A percentile compares a stretch with the other conserved stretches of the same genome.
These are phyloP conservation scores for Cryptosporidium canis DNA, from an alignment of 169 alveolate genomes.

Conservation along the genomic window DNA sequence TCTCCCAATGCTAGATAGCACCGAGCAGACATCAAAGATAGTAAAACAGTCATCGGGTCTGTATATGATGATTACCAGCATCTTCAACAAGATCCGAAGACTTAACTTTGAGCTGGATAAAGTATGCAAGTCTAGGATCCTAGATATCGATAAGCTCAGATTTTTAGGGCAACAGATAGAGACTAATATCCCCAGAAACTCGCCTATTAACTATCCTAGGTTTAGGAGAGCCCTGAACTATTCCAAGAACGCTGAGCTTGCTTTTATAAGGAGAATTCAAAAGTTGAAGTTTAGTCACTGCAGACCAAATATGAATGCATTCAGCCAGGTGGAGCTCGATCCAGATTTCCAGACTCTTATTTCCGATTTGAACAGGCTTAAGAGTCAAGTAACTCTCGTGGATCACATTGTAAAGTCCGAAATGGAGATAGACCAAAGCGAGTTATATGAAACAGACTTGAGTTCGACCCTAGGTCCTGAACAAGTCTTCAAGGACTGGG, in stretches of 20 bases:
- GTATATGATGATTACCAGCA: background rate
- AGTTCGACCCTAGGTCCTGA: too few species aligned
- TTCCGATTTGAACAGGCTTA: background rate
- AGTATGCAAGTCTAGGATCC: background rate
- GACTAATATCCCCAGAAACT: background rate
- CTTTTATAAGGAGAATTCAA: background rate
- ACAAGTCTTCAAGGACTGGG: too few species aligned
- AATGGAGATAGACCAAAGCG: too few species aligned
- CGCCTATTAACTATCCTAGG: background rate
- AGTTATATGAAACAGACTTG: too few species aligned
- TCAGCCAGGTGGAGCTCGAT: background rate
- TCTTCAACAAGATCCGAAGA: background rate
- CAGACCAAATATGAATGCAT: background rate
- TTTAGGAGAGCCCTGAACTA: background rate
- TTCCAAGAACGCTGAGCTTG: background rate
- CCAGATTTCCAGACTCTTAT: background rate
- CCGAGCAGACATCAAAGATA: background rate
- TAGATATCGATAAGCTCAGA: constrained; percentile 18
- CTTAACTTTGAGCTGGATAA: background rate
- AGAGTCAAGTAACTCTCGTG: background rate
- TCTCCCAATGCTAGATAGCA: background rate
- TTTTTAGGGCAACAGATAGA: background rate
- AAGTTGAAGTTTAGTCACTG: background rate
- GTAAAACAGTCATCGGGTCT: background rate
- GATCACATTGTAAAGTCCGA: too few species aligned